phyloP scores from a whole-genome alignment of 129 eudicot species.

The Artemisia tridentata region DNA sequence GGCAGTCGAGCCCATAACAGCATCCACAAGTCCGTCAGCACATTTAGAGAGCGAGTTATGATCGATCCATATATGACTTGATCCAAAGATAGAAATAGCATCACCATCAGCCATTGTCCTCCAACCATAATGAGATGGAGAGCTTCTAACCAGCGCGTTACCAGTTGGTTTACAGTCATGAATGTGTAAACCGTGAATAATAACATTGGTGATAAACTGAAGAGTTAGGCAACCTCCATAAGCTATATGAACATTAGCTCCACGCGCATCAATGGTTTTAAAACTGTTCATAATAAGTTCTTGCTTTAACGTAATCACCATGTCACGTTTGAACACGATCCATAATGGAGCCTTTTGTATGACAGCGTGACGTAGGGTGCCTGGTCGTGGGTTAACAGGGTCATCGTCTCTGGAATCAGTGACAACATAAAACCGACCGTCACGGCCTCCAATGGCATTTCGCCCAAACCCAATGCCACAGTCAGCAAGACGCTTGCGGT shows the following conservation, averaged over 20 bases:
- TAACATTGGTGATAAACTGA: neutral
- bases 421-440: neutral
- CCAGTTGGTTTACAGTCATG: constrained; percentile 4
- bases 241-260: neutral
- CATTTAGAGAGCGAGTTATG: neutral
- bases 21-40: neutral
- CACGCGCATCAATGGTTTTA: neutral
- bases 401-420: neutral
- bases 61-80: neutral
- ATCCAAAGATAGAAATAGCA: neutral
- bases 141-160: neutral
- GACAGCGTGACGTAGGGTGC: neutral
- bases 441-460: neutral
- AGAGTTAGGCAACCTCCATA: neutral
- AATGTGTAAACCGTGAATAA: neutral
- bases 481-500: neutral
- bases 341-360: neutral
- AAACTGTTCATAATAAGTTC: neutral
- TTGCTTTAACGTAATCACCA: neutral
- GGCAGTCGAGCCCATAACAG: neutral
- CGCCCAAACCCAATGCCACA: neutral
- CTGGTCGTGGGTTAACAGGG: neutral
- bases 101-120: neutral
- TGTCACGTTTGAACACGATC: constrained; percentile 2
- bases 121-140: neutral